phyloP scores from a whole-genome alignment of 2,329 filamentous ascomycete species.

The Xylariaceae sp. region DNA sequence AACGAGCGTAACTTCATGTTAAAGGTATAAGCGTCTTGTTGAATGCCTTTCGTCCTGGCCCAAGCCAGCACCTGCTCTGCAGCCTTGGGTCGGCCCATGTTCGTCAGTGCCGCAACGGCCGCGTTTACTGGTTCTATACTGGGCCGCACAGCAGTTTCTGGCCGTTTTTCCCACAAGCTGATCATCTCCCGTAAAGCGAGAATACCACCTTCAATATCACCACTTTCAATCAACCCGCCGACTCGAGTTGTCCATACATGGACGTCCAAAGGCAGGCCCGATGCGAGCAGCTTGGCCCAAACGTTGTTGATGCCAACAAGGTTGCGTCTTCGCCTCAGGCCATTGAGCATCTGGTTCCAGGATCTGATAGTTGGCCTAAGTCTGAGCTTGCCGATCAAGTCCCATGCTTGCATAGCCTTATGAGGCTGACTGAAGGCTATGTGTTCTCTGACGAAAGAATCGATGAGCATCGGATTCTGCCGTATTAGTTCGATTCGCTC shows the following conservation, averaged over 20 bases:
- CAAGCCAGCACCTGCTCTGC: conserved; percentile 54
- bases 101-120: conserved; percentile 58
- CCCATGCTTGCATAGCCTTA: conserved; percentile 28
- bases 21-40: conserved; percentile 56
- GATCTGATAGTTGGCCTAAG: conserved; percentile 57
- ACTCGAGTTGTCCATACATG: conserved; percentile 67
- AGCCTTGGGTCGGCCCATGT: conserved; percentile 40
- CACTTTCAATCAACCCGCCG: conserved; percentile 55
- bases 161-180: conserved; percentile 48
- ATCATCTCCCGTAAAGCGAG: conserved; percentile 62
- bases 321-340: conserved; percentile 59
- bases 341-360: conserved; percentile 69
- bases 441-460: conserved; percentile 29
- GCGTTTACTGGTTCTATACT: conserved; percentile 64
- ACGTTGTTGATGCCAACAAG: conserved; percentile 55
- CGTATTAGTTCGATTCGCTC: conserved; percentile 22
- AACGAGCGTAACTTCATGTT: conserved; percentile 63
- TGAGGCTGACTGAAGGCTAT: conserved; percentile 28
- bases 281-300: conserved; percentile 58
- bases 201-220: conserved; percentile 52
- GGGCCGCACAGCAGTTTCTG: conserved; percentile 48
- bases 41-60: conserved; percentile 50
- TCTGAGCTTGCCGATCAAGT: conserved; percentile 36
- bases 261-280: conserved; percentile 56
- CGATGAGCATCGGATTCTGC: conserved; percentile 23